Evolutionary conservation across 2,329 filamentous ascomycete species (phyloP).

Genomic region (Aspergillus pseudonomiae): DNA sequence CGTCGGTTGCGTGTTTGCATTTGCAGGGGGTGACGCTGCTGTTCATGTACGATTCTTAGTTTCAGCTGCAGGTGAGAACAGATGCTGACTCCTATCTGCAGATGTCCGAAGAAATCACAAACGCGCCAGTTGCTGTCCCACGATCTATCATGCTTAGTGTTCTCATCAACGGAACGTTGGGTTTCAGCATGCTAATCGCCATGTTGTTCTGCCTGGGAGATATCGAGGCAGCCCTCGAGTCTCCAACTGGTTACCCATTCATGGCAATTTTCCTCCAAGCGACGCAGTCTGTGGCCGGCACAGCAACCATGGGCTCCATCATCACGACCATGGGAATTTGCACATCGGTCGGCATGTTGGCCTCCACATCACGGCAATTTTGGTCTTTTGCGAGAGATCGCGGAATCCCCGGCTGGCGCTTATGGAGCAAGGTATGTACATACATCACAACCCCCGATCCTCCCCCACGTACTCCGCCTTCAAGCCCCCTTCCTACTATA

Average conservation of each 20-base stretch:
- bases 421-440: slow-evolving; percentile 31
- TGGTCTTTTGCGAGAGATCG: slow-evolving; percentile 33
- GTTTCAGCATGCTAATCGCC: slow-evolving; percentile 42
- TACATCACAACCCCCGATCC: too few relatives aligned
- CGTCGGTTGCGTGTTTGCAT: slow-evolving; percentile 39
- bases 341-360: slow-evolving; percentile 37
- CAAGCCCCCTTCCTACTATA: too few relatives aligned
- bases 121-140: slow-evolving; percentile 41
- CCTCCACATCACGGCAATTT: slow-evolving; percentile 50
- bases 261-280: slow-evolving; percentile 38
- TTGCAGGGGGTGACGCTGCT: slow-evolving; percentile 42
- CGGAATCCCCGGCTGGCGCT: slow-evolving; percentile 30
- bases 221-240: slow-evolving; percentile 28
- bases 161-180: slow-evolving; percentile 40
- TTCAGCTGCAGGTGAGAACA: not conserved
- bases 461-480: not conserved
- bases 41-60: slow-evolving; percentile 37
- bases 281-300: slow-evolving; percentile 30
- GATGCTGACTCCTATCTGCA: slow-evolving; percentile 2
- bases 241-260: slow-evolving; percentile 38
- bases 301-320: slow-evolving; percentile 29
- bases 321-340: slow-evolving; percentile 34
- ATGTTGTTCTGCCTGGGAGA: slow-evolving; percentile 43
- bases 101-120: slow-evolving; percentile 45
- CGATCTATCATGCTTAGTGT: slow-evolving; percentile 40